Base-by-base conservation (phyloP, 352 stramenopile genomes). In the Pythium scleroteichum region DNA sequence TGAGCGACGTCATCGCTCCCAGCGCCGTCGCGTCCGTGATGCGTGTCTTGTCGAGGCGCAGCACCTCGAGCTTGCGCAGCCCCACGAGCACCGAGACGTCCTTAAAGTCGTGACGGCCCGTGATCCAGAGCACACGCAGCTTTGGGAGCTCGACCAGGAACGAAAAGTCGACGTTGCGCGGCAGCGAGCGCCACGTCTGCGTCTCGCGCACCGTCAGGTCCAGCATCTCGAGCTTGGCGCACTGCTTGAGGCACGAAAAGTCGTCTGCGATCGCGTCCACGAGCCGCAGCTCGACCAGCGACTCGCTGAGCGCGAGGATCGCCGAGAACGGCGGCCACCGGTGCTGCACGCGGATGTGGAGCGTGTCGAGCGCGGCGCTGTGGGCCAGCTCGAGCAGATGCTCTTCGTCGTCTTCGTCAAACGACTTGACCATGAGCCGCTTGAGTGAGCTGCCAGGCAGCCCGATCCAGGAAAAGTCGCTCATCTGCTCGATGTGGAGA, bases 61-160 rank as follows among this genome's bases (percentile, higher is more conserved):
- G 46, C 33, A 67, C 66, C 38, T 71, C 67, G 53, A 88, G 71
- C 54, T 72, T 74, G 16, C 29, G 47, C 58, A 87, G 62, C 10
- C 54, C 60, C 4, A 59, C 72, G 12, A 88, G 66, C 19, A 80
- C 39, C 1, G 60, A 29, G 6, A 70, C 64, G 40, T 87, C 75
- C n/a, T 79, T 79, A 39, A 88, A 86, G 48, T 88, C 79, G 23
- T 87, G 76, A 1, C 79, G 79, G 9, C 79, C 79, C 2, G 70
- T 72, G 12, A 88, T 50, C 29, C 66, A 82, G 2, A 88, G 68
- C 58, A 79, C 73, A 42, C 82, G 53, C 14, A 88, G 44, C 20
- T 75, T 58, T 24, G 53, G 69, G 0, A 87, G 58, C 19, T 68
- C 24, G 1, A 50, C 19, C 1, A 88, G 45, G 39, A 85, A 87